Percentiles rank a stretch among this genome's conserved stretches.
These are phyloP conservation scores for Candida chauliodis DNA, from an alignment of 805 yeast species.

Conservation along the genomic window DNA sequence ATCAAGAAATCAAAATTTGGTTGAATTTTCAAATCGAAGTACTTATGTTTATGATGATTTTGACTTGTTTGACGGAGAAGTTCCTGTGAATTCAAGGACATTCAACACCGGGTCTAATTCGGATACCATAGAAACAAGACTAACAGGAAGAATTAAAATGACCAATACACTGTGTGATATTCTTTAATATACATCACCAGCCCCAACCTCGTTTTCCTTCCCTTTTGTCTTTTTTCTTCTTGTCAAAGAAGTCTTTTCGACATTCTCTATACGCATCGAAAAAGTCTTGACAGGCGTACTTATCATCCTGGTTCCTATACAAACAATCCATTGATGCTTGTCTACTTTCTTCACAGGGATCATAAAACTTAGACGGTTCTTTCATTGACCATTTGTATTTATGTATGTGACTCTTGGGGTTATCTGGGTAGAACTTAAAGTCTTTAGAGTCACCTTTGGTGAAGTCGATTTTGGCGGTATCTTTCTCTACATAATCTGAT, in stretches of 20 bases:
- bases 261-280: slow-evolving; percentile 94
- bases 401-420: slow-evolving; percentile 71
- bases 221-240: slow-evolving; percentile 31
- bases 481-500: slow-evolving; percentile 26
- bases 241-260: slow-evolving; percentile 51
- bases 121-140: slow-evolving; percentile 6
- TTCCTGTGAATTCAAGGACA: slow-evolving; percentile 6
- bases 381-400: slow-evolving; percentile 68
- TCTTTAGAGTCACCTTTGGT: slow-evolving; percentile 51
- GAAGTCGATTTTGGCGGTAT: slow-evolving; percentile 49
- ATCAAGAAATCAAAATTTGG: slow-evolving; percentile 6
- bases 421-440: slow-evolving; percentile 79
- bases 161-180: slow-evolving; percentile 9
- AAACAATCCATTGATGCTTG: slow-evolving; percentile 83
- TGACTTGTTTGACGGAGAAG: slow-evolving; percentile 10
- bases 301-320: slow-evolving; percentile 67
- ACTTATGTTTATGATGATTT: slow-evolving; percentile 11
- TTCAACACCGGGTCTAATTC: slow-evolving; percentile 5
- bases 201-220: slow-evolving; percentile 46
- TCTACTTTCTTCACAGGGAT: slow-evolving; percentile 89
- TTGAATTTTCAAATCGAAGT: slow-evolving; percentile 5
- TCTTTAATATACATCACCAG: slow-evolving; percentile 10
- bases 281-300: slow-evolving; percentile 66
- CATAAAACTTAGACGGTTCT: slow-evolving; percentile 80
- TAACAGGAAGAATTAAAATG: slow-evolving; percentile 8